Percentiles rank a stretch among this genome's conserved stretches.
phyloP scores from a whole-genome alignment of 169 alveolate species.

The Neospora caninum region DNA sequence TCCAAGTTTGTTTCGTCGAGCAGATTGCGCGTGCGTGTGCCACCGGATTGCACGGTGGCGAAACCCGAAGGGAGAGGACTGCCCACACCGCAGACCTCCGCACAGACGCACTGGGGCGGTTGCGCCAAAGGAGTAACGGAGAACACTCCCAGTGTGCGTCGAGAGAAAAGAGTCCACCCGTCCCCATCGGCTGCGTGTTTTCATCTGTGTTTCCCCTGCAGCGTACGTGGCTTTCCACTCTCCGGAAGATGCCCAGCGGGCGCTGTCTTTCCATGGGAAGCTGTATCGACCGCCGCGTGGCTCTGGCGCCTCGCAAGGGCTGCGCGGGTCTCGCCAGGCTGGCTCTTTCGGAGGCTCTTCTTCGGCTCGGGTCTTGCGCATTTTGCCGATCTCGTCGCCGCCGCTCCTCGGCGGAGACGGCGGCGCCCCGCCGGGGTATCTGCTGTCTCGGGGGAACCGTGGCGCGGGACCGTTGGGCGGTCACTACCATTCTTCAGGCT shows the following conservation, averaged over 20 bases:
- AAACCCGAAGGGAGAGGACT: no score
- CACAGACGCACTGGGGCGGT: no score
- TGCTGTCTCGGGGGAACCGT: neutral
- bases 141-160: no score
- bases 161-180: no score
- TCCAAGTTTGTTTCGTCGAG: no score
- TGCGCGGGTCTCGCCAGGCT: neutral
- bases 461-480: neutral
- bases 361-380: neutral
- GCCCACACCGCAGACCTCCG: no score
- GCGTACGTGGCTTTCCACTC: neutral
- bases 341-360: neutral
- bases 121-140: no score
- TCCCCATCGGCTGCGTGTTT: no score
- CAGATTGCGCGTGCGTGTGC: no score
- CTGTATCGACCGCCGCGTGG: neutral
- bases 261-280: neutral
- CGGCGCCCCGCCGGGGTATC: constrained; percentile 1
- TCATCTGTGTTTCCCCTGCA: neutral
- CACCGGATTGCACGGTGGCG: no score
- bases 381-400: neutral
- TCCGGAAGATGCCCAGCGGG: constrained; percentile 27
- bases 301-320: neutral
- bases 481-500: neutral
- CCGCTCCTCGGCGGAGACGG: neutral